A percentile compares a stretch with the other conserved stretches of the same genome.
Conservation (phyloP, 2,329 filamentous ascomycete species). For the Chrysosporium queenslandicum region DNA sequence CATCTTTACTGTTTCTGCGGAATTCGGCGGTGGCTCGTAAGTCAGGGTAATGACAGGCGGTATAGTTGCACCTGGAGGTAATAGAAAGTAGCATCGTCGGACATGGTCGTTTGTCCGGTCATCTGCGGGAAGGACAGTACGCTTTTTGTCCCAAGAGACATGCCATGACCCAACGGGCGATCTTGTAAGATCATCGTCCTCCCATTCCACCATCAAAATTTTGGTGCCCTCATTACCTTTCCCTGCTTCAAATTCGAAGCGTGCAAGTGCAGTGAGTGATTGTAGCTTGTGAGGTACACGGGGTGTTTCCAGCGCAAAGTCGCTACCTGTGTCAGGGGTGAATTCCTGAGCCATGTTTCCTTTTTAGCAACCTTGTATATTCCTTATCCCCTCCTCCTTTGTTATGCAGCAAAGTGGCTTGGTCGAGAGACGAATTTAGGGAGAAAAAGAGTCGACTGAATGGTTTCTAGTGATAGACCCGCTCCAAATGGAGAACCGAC, state of each 20-base stretch:
- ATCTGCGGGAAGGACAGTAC: slow-evolving; percentile 56
- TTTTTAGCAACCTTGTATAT: neutral
- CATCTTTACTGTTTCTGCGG: slow-evolving; percentile 28
- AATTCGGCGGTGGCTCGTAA: slow-evolving; percentile 40
- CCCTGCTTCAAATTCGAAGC: slow-evolving; percentile 76
- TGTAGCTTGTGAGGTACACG: slow-evolving; percentile 24
- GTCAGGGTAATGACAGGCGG: slow-evolving; percentile 62
- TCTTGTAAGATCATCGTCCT: slow-evolving; percentile 48
- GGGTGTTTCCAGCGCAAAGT: slow-evolving; percentile 25
- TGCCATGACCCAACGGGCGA: slow-evolving; percentile 54
- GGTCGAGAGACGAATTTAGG: neutral
- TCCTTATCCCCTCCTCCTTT: slow-evolving; percentile 2
- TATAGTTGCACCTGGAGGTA: slow-evolving; percentile 61
- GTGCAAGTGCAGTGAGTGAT: slow-evolving; percentile 55
- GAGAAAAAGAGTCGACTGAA: neutral
- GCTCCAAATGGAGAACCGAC: neutral
- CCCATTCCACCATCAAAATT: slow-evolving; percentile 89
- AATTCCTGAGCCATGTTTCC: slow-evolving; percentile 16
- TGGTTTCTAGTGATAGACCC: neutral
- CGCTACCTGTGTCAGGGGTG: slow-evolving; percentile 10
- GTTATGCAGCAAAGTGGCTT: neutral
- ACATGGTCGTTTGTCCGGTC: slow-evolving; percentile 46
- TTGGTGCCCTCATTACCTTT: slow-evolving; percentile 76
- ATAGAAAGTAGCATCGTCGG: slow-evolving; percentile 67
- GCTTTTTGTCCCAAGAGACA: slow-evolving; percentile 75